A percentile compares a stretch with the other conserved stretches of the same genome.
Conservation (phyloP, 176 grass and related monocot species). For the Saccharum spontaneum region DNA sequence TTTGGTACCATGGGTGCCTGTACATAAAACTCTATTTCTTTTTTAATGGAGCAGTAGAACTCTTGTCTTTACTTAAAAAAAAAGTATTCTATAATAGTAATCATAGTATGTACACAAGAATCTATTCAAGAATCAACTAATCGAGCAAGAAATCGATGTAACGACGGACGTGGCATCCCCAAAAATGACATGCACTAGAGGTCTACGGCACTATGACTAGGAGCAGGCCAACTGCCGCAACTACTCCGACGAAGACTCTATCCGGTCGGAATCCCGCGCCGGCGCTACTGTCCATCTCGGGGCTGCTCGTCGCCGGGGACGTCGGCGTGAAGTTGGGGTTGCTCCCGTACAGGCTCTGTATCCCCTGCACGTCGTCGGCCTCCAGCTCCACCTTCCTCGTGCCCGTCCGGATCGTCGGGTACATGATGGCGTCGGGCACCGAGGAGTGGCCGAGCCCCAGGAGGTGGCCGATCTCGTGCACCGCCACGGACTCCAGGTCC, state of each 20-base stretch:
- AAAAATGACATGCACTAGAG: not conserved
- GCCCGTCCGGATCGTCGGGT: conserved; percentile 72
- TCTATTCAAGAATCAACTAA: conserved; percentile 33
- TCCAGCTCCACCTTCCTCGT: conserved; percentile 74
- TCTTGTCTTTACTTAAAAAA: too few species aligned
- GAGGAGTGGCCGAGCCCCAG: conserved; percentile 84
- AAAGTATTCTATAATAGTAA: not conserved
- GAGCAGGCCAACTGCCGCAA: conserved; percentile 44
- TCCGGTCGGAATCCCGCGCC: not conserved
- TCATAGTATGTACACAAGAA: conserved; percentile 40
- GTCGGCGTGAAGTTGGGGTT: conserved; percentile 68
- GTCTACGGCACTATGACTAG: conserved; percentile 32
- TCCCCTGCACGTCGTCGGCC: conserved; percentile 71
- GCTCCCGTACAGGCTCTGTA: conserved; percentile 83
- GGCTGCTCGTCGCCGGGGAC: conserved; percentile 52
- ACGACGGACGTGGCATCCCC: not conserved
- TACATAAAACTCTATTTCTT: too few species aligned
- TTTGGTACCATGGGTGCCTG: too few species aligned
- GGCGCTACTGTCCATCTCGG: conserved; percentile 59
- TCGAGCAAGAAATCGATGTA: not conserved
- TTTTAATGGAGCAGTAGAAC: too few species aligned
- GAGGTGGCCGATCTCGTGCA: conserved; percentile 98
- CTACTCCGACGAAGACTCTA: conserved; percentile 16
- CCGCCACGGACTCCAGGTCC: conserved; percentile 89
- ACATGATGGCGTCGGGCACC: conserved; percentile 79